phyloP scores from a whole-genome alignment of 2,329 filamentous ascomycete genomes.

The Teratosphaeria viscida region DNA sequence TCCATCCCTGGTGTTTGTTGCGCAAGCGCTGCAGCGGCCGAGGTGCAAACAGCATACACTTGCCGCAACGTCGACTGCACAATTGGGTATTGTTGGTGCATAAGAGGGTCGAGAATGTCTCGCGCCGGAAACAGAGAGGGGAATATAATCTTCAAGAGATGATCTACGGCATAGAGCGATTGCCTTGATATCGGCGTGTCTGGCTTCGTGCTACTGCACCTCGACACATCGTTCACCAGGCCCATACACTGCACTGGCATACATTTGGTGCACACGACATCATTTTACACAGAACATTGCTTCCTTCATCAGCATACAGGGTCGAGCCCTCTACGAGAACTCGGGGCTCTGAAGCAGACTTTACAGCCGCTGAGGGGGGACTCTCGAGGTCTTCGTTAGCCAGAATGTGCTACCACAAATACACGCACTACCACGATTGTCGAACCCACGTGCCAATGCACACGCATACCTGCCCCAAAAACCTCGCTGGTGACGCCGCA shows the following conservation, averaged over 20 bases:
- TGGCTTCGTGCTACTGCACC: too few species aligned
- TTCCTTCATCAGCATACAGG: too few species aligned
- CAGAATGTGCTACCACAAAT: conserved; percentile 24
- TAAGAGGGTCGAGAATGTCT: background rate
- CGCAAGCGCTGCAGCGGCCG: background rate
- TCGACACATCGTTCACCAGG: too few species aligned
- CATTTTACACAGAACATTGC: too few species aligned
- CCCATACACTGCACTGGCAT: too few species aligned
- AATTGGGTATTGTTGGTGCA: background rate
- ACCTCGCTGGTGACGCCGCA: conserved; percentile 17
- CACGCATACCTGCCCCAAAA: conserved; percentile 22
- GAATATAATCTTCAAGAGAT: too few species aligned
- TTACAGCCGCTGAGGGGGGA: background rate
- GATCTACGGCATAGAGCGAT: too few species aligned
- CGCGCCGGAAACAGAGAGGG: background rate
- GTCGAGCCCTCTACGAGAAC: background rate
- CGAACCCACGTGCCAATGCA: conserved; percentile 19
- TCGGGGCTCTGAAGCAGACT: background rate
- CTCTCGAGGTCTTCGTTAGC: background rate
- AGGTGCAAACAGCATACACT: background rate
- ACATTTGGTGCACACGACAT: too few species aligned
- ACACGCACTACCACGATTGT: conserved; percentile 23
- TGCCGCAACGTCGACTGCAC: background rate
- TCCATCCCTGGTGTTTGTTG: background rate
- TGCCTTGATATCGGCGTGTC: too few species aligned